Base-by-base conservation (phyloP, 139 green algal species). In the Desmodesmus armatus region DNA sequence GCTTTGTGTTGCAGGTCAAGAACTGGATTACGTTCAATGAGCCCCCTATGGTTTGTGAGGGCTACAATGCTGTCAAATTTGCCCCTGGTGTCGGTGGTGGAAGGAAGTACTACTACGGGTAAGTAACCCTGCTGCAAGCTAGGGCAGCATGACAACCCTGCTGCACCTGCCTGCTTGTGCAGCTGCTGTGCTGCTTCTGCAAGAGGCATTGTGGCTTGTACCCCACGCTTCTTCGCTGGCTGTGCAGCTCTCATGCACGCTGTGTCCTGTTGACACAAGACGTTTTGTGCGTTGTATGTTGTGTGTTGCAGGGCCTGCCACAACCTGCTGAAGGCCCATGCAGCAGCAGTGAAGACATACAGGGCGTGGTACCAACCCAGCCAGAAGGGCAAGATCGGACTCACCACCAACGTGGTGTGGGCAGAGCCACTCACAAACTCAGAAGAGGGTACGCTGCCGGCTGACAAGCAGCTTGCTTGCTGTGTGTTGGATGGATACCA, bases 321-420 rank as follows among this genome's bases (percentile, higher is more conserved):
- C 80, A 89, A 87, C 63, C n/a, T 87, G 39, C 72, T 89, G 79
- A 70, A 84, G 23, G 80, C 85, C 2, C 85, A 89, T 79, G 85
- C 85, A 5, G 49, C 63, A 21, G 80, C 80, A 35, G 79, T 80
- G 0, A 83, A 87, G 72, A 39, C 73, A 27, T 89, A 89, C 78
- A 47, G 53, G 3, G 51, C 78, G 17, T 35, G 62, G 55, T 86
- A 51, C 73, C 29, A 62, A 5, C 5, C 39, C 31, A 17, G 33
- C n/a, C 85, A 89, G 65, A 27, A 44, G 3, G 85, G 43, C 17
- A 74, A 80, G 62, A 87, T 89, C 43, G 79, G 70, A 60, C 73
- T 89, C 31, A 44, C 80, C 2, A 58, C 43, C n/a, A 80, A 77
- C 41, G 67, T 49, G 25, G 85, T 85, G 31, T 89, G 85, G 85